phyloP scores from a whole-genome alignment of 116 monocot species.

The Trichopus zeylanicus region DNA sequence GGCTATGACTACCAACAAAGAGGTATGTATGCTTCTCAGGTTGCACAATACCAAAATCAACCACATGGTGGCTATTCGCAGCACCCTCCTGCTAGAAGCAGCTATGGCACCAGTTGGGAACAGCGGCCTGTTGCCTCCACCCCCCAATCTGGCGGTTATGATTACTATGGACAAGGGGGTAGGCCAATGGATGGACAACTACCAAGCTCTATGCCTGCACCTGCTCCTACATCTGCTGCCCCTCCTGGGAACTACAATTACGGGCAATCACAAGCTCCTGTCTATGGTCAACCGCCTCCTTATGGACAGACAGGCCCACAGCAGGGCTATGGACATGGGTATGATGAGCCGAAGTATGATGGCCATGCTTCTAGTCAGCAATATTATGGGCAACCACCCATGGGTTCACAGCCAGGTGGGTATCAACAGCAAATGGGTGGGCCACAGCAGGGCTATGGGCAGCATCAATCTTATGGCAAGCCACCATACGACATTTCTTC shows the following conservation, averaged over 20 bases:
- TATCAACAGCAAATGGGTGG: constrained; percentile 25
- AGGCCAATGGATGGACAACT: constrained; percentile 23
- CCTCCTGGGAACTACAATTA: constrained; percentile 46
- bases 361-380: constrained; percentile 35
- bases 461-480: constrained; percentile 36
- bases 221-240: constrained; percentile 8
- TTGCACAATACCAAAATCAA: constrained; percentile 36
- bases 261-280: constrained; percentile 33
- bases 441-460: constrained; percentile 33
- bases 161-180: constrained; percentile 65
- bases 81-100: constrained; percentile 33
- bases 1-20: constrained; percentile 66
- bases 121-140: constrained; percentile 36
- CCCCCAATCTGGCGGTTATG: constrained; percentile 38
- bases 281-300: constrained; percentile 29
- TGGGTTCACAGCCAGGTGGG: constrained; percentile 35
- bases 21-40: constrained; percentile 54
- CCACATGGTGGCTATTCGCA: constrained; percentile 39
- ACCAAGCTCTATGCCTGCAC: constrained; percentile 24
- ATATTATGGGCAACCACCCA: constrained; percentile 45
- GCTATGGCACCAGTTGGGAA: constrained; percentile 42
- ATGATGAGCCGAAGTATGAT: constrained; percentile 55
- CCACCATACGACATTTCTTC: constrained; percentile 23
- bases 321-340: constrained; percentile 51
- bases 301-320: constrained; percentile 46